These are phyloP conservation scores for Podospora pseudocomata DNA, from an alignment of 495 filamentous ascomycete species.

Conservation along the genomic window DNA sequence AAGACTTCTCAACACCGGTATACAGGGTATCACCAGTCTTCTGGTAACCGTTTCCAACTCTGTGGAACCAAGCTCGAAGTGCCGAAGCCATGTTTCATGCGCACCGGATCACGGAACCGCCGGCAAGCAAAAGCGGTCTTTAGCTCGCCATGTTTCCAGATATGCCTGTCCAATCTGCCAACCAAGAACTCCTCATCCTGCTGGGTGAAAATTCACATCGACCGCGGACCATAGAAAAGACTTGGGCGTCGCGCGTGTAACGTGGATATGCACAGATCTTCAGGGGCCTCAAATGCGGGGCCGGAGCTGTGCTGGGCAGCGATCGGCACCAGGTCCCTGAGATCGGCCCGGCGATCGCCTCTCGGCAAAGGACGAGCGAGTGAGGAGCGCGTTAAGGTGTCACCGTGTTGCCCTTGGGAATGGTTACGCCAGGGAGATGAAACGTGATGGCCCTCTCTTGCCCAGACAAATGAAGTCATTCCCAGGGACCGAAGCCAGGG, in stretches of 20 bases:
- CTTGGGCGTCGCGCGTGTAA: conserved; percentile 1
- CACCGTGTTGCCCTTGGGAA: background rate
- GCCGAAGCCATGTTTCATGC: background rate
- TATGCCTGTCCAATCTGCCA: background rate
- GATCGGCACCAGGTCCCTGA: conserved; percentile 9
- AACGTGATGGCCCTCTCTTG: background rate
- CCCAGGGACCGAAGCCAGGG: conserved; percentile 1
- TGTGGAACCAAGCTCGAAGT: background rate
- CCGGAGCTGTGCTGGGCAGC: conserved; percentile 6
- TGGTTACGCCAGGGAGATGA: conserved; percentile 10
- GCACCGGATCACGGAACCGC: background rate
- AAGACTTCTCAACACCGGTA: background rate
- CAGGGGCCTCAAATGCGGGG: conserved; percentile 17
- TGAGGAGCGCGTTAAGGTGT: background rate
- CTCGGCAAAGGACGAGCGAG: background rate
- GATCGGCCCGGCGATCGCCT: conserved; percentile 4
- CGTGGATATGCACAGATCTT: conserved; percentile 12
- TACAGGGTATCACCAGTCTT: background rate
- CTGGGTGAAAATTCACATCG: background rate
- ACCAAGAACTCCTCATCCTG: background rate
- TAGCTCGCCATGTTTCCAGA: background rate
- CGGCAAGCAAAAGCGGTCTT: background rate
- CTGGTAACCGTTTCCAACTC: background rate
- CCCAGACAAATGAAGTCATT: conserved; percentile 11
- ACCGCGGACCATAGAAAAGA: background rate